Evolutionary conservation across 164 flowering plant species (phyloP).

Genomic region (Nelumbo lutea): DNA sequence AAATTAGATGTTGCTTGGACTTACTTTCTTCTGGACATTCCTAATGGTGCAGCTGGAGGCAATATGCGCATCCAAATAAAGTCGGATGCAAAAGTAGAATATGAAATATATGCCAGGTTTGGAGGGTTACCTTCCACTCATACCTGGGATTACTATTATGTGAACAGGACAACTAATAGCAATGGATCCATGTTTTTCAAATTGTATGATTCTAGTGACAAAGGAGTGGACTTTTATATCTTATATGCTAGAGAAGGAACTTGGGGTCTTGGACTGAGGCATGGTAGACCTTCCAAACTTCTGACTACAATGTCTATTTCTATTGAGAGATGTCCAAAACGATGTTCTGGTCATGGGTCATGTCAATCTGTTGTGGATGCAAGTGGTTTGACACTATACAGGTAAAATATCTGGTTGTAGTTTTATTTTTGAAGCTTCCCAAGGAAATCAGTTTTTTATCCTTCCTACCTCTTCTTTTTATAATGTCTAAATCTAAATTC

Average conservation of each 20-base stretch:
- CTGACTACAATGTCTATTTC: conserved; percentile 54
- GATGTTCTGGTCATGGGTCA: conserved; percentile 71
- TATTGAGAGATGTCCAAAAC: conserved; percentile 74
- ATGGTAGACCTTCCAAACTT: conserved; percentile 20
- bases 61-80: conserved; percentile 54
- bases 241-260: conserved; percentile 78
- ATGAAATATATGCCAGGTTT: conserved; percentile 68
- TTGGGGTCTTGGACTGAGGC: conserved; percentile 76
- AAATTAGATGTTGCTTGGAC: conserved; percentile 54
- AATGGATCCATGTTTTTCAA: conserved; percentile 55
- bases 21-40: conserved; percentile 69
- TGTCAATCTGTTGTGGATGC: conserved; percentile 52
- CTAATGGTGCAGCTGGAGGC: conserved; percentile 83
- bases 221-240: conserved; percentile 52
- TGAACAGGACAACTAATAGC: conserved; percentile 56
- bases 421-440: neutral
- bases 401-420: conserved; percentile 33
- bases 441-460: neutral
- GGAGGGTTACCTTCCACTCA: conserved; percentile 71
- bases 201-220: conserved; percentile 55
- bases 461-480: neutral
- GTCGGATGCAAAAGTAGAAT: conserved; percentile 39
- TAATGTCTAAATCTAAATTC: neutral
- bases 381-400: conserved; percentile 74
- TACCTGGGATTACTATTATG: conserved; percentile 67